These are phyloP conservation scores for Amanita fuliginea DNA, from an alignment of 768 basidiomycete genomes.

Conservation along the genomic window DNA sequence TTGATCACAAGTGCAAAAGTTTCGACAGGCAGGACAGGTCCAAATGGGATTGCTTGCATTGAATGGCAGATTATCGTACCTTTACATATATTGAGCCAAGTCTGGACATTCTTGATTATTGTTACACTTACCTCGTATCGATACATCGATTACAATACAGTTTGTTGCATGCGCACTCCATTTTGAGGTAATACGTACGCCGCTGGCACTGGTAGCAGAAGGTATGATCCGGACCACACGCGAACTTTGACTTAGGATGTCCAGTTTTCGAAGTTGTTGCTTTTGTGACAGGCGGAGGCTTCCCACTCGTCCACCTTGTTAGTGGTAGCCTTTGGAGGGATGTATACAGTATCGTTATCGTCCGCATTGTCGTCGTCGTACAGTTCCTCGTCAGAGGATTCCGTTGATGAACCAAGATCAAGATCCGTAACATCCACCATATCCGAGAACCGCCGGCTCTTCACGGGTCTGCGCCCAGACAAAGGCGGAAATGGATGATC, in stretches of 20 bases:
- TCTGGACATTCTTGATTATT: neutral
- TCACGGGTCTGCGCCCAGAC: neutral
- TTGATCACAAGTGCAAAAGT: constrained; percentile 36
- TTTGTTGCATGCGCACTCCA: constrained; percentile 12
- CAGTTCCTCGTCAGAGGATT: neutral
- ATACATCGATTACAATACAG: constrained; percentile 10
- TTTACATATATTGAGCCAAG: constrained; percentile 6
- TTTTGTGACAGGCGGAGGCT: neutral
- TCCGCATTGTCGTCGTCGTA: neutral
- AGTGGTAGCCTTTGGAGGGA: neutral
- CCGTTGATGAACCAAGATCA: neutral
- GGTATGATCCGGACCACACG: neutral
- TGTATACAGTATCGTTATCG: neutral
- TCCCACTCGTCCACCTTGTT: neutral
- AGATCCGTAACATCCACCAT: constrained; percentile 11
- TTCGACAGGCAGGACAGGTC: constrained; percentile 33
- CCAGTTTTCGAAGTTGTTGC: neutral
- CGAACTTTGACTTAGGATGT: constrained; percentile 6
- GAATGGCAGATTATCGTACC: constrained; percentile 18
- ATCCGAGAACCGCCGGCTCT: constrained; percentile 5
- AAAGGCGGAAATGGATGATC: neutral
- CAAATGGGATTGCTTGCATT: constrained; percentile 14
- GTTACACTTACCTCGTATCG: constrained; percentile 9
- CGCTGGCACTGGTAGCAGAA: constrained; percentile 16
- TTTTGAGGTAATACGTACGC: constrained; percentile 7